phyloP scores from a whole-genome alignment of 495 filamentous ascomycete genomes.

The Penicillium cinerascens region DNA sequence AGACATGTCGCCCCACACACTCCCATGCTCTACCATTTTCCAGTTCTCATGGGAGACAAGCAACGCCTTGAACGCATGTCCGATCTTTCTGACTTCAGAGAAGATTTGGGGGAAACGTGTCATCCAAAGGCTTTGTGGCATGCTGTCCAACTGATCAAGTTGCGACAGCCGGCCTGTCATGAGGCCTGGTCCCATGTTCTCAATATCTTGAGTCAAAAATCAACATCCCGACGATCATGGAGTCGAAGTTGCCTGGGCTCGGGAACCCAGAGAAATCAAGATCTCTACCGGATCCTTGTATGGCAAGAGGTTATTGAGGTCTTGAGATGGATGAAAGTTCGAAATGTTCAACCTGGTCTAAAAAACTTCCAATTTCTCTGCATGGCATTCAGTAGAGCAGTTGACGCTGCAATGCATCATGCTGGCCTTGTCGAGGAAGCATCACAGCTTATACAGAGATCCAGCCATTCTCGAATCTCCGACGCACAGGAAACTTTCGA shows the following conservation, averaged over 20 bases:
- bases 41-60: conserved; percentile 19
- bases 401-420: conserved; percentile 28
- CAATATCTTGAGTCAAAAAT: conserved; percentile 20
- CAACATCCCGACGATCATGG: background rate
- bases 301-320: conserved; percentile 40
- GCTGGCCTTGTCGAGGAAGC: conserved; percentile 26
- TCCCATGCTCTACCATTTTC: conserved; percentile 30
- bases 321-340: conserved; percentile 37
- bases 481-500: conserved; percentile 21
- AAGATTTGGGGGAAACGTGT: conserved; percentile 13
- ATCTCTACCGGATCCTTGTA: conserved; percentile 33
- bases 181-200: conserved; percentile 41
- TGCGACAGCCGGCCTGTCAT: conserved; percentile 27
- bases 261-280: conserved; percentile 12
- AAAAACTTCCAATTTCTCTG: conserved; percentile 48
- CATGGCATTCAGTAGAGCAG: conserved; percentile 38
- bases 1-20: conserved; percentile 2
- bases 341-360: conserved; percentile 37
- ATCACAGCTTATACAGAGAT: conserved; percentile 15
- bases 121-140: conserved; percentile 37
- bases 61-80: conserved; percentile 1
- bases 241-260: background rate
- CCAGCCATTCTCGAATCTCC: conserved; percentile 3
- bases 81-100: conserved; percentile 20
- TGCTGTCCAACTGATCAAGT: conserved; percentile 40